Evolutionary conservation across 305 asterid genomes (phyloP), one percentile per base, ranked within the genome.

Genomic region (Rubia balearica): DNA sequence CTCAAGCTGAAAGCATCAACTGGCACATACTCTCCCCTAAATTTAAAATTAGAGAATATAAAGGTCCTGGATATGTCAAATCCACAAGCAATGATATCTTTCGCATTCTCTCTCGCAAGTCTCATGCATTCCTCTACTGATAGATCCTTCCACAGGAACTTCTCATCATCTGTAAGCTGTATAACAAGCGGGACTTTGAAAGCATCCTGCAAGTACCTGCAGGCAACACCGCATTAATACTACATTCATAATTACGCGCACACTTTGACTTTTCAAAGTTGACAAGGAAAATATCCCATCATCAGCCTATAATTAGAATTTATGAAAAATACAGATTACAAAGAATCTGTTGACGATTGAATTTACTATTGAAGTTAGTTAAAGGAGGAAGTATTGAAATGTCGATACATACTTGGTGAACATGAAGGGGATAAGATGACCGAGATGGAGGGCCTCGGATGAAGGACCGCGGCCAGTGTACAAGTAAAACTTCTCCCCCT

Each of bases 391-490:
- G 33, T 17, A 38, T 17, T 40, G 11, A 17, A 43, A 63, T 24
- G 6, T 9, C 21, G 43, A 51, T 40, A 36, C 45, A 74, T 83
- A 94, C 97, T 86, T 91, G 74, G 97, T 94, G 80, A 94, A 94
- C 99, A 94, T 88, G 71, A 94, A 94, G 1, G 99, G 99, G 45
- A 94, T 79, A 21, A 94, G 88, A 83, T 94, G 99, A 14, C 99
- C 99, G 82, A 94, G 86, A 84, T 94, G 99, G 85, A 94, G 75
- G 21, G 99, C 88, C 81, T 94, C 99, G 0, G 99, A 94, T 3
- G 99, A 94, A 27, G 99, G 97, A 27, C 99, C 99, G 9, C 99
- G 90, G 40, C 99, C 97, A 0, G 99, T 94, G 71, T 94, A 94
- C 30, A 91, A 81, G 76, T 91, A 94, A 38, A 94, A 94, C 78